Evolutionary conservation across 306 rosid species (phyloP).

Genomic region (Rubus parviflorus): DNA sequence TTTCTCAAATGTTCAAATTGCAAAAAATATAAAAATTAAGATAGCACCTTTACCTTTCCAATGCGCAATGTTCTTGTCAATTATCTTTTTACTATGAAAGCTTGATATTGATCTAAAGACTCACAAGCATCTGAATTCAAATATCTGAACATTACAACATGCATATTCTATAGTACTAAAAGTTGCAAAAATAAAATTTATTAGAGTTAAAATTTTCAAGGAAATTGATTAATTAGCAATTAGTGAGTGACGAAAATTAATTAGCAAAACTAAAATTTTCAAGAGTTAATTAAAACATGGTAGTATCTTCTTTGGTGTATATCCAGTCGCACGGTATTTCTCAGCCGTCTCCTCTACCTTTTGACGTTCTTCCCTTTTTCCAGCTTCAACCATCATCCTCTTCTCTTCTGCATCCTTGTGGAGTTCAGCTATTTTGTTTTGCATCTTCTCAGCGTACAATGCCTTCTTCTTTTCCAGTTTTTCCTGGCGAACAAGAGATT

Average conservation of each 20-base stretch:
- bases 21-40: too few species aligned
- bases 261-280: neutral
- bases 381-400: constrained; percentile 34
- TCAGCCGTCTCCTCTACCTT: constrained; percentile 35
- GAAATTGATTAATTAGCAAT: too few species aligned
- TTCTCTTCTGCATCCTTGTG: constrained; percentile 41
- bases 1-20: too few species aligned
- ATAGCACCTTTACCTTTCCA: too few species aligned
- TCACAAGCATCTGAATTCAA: too few species aligned
- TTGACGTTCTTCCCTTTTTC: constrained; percentile 12
- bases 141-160: neutral
- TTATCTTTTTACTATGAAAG: too few species aligned
- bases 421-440: constrained; percentile 39
- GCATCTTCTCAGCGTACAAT: constrained; percentile 35
- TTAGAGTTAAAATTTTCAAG: too few species aligned
- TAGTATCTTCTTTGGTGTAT: constrained; percentile 23
- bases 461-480: constrained; percentile 39
- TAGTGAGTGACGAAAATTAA: neutral
- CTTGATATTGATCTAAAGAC: too few species aligned
- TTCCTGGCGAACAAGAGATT: constrained; percentile 25
- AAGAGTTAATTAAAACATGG: constrained; percentile 35
- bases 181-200: too few species aligned
- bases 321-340: constrained; percentile 26
- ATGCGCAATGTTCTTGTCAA: too few species aligned
- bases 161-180: too few species aligned